Base-by-base conservation (phyloP, 441 rosid species). In the Pelargonium australe region DNA sequence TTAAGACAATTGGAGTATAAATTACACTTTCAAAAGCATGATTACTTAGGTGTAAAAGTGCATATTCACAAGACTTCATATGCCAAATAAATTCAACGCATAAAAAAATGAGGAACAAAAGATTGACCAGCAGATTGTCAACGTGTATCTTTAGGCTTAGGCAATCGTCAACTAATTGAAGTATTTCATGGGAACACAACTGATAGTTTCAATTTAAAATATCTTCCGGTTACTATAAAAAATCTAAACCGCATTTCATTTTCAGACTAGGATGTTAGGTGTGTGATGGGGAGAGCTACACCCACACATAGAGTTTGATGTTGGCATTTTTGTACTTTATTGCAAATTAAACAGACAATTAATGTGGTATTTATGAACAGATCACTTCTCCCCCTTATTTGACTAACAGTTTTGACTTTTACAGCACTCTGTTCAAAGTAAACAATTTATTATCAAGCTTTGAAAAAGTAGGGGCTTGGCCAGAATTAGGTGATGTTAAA, bases 401-500 rank as follows among this genome's bases (percentile, higher is more conserved):
- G 37, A 31, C 37, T 31, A 31, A 31, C 37, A 31, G 37, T 31
- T 14, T 53, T 53, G 8, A 14, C 19, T 53, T 53, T 53, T 53
- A 5, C 60, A 53, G 20, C 7, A n/a, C 7, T 53, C 17, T 53
- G 17, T 53, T n/a, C 19, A 16, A 16, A 53, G 20, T 19, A 14
- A 53, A 14, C 60, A 53, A 53, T n/a, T 53, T 53, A 14, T 53
- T n/a, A n/a, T 19, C 60, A 31, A 31, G 37, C 37, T 31, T 31
- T 31, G 5, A 31, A 31, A 31, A 31, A 31, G 37, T 31, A 53
- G 60, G 19, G 19, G 17, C 17, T 7, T 55, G 17, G 62, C 11
- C 62, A 17, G 62, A 55, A 23, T 55, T 55, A 16, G 62, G 62
- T 55, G 17, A 55, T 55, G 62, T 16, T 55, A 25, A 16, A 55